Evolutionary conservation across 768 basidiomycete genomes (phyloP).

Genomic region (Amanita molliuscula): DNA sequence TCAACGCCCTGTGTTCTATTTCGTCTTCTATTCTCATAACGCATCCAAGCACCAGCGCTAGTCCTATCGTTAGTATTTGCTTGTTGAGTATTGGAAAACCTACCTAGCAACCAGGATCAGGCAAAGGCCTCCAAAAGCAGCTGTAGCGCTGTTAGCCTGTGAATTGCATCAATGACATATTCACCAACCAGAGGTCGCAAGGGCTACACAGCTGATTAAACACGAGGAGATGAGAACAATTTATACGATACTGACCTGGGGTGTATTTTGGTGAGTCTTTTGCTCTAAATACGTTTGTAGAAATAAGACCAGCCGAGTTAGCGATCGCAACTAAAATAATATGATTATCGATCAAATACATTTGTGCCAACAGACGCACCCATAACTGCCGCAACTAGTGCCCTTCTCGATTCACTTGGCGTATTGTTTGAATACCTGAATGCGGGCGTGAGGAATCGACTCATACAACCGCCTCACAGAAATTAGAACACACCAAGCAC

Average conservation of each 20-base stretch:
- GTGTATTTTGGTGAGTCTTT: conserved; percentile 41
- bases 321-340: conserved; percentile 30
- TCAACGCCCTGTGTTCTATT: conserved; percentile 30
- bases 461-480: neutral
- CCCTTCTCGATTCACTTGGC: conserved; percentile 35
- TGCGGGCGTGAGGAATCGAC: neutral
- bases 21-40: conserved; percentile 33
- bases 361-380: conserved; percentile 17
- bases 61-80: neutral
- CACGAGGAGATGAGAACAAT: neutral
- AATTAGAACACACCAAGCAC: conserved; percentile 21
- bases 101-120: conserved; percentile 30
- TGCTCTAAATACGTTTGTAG: conserved; percentile 40
- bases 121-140: conserved; percentile 37
- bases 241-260: conserved; percentile 19
- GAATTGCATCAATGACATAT: neutral
- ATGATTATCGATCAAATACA: neutral
- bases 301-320: conserved; percentile 38
- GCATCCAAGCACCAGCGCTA: conserved; percentile 38
- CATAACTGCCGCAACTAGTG: conserved; percentile 42
- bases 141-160: conserved; percentile 13
- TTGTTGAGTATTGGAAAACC: conserved; percentile 7
- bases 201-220: conserved; percentile 16
- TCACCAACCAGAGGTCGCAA: conserved; percentile 31
- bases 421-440: conserved; percentile 39